Evolutionary conservation across 805 yeast genomes (phyloP), one percentile per base, ranked within the genome.

Genomic region (Wickerhamiella sorbophila): DNA sequence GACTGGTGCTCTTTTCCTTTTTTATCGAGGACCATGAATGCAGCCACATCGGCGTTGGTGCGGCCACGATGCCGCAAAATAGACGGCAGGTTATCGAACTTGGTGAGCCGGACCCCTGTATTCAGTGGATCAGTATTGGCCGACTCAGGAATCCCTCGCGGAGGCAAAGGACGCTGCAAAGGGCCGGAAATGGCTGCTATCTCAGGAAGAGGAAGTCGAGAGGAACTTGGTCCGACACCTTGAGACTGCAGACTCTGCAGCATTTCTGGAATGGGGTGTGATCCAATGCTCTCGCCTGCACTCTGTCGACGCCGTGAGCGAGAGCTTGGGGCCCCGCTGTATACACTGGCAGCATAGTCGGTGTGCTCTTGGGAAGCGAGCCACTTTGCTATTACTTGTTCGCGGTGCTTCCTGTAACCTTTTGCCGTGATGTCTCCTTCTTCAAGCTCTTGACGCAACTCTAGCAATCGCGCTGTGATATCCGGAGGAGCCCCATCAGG

Each of bases 1-100:
- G 80, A 63, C 29, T 67, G 67, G 1, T 72, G 65, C 53, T 87
- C 96, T 56, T 84, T 87, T 4, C 95, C 96, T 50, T 74, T 80
- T 3, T 70, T 56, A 55, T 86, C 95, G 12, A 91, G 64, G 1
- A 76, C 71, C 36, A 77, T 61, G 33, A 88, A 67, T 0, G 96
- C 95, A 8, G 69, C 65, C 43, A 82, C 86, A 41, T 74, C 74
- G 15, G 71, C 70, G 47, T 77, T 77, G 3, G 74, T 62, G 15
- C 70, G 65, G 3, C 84, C 93, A 31, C 98, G 65, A 42, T 75
- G 78, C 35, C 87, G 66, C 44, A 91, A 62, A 14, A 85, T 77
- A 5, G 77, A 68, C 1, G 88, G 78, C 45, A 91, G 62, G 43
- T 79, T 74, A 43, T 76, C 81, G 44, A 72, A 69, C 36, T 56